A percentile compares a stretch with the other conserved stretches of the same genome.
These are phyloP conservation scores for Hyaloscypha variabilis DNA, from an alignment of 495 filamentous ascomycete species.

Conservation along the genomic window DNA sequence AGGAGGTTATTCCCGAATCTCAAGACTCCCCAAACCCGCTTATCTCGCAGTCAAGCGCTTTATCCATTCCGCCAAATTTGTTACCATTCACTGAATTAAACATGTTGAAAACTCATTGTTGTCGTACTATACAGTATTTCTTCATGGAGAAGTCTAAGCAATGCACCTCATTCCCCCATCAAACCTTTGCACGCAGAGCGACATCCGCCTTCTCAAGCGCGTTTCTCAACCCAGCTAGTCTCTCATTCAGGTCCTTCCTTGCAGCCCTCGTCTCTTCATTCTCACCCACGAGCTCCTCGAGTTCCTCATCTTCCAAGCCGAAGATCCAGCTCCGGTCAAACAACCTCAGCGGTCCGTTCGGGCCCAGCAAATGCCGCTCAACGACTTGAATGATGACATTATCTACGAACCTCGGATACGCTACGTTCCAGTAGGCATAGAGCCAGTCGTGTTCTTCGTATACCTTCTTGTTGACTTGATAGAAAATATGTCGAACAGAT, in stretches of 20 bases:
- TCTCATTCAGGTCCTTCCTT: conserved; percentile 15
- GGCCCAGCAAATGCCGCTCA: conserved; percentile 22
- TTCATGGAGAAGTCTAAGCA: no score
- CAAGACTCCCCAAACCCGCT: no score
- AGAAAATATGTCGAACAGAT: conserved; percentile 2
- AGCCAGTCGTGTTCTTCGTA: conserved; percentile 39
- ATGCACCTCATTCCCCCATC: no score
- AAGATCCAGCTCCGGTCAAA: conserved; percentile 18
- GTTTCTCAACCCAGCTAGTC: conserved; percentile 17
- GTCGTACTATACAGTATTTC: no score
- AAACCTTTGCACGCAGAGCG: conserved; percentile 12
- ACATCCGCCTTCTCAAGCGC: conserved; percentile 16
- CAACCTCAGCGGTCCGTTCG: conserved; percentile 14
- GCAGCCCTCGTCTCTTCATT: conserved; percentile 16
- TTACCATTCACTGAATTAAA: no score
- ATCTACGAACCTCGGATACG: conserved; percentile 45
- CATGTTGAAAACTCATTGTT: no score
- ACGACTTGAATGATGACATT: conserved; percentile 32
- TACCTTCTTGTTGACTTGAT: conserved; percentile 9
- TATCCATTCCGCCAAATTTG: no score
- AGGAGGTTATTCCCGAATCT: no score
- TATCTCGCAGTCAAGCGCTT: no score
- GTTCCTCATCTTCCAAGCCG: conserved; percentile 16
- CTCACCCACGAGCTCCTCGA: conserved; percentile 18
- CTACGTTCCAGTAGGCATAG: conserved; percentile 43